Evolutionary conservation across 1,284 basidiomycete species (phyloP).

Genomic region (Veloboletus limbatus): DNA sequence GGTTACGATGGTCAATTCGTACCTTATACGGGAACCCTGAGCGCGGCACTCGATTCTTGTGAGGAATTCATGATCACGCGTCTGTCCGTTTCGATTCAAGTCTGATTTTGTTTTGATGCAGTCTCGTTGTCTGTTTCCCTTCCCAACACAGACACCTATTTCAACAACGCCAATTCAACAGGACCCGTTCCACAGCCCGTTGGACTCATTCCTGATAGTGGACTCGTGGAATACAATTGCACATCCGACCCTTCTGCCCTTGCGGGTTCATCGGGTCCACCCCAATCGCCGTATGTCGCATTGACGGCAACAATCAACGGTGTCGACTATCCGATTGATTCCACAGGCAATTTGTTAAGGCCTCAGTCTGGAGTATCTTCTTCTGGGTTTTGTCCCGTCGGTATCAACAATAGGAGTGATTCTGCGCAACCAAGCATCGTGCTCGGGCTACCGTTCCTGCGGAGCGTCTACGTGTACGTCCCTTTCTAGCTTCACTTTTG

Average conservation of each 20-base stretch:
- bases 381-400: conserved; percentile 24
- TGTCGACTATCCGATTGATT: conserved; percentile 33
- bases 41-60: conserved; percentile 26
- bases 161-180: conserved; percentile 16
- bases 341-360: conserved; percentile 21
- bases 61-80: conserved; percentile 8
- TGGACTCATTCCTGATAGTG: neutral
- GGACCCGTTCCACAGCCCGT: conserved; percentile 24
- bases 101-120: conserved; percentile 9
- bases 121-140: conserved; percentile 19
- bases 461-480: conserved; percentile 34
- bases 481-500: neutral
- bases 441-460: conserved; percentile 30
- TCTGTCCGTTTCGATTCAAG: neutral
- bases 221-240: conserved; percentile 21
- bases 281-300: conserved; percentile 24
- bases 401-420: conserved; percentile 17
- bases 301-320: conserved; percentile 31
- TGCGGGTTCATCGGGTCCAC: neutral
- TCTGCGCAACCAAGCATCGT: conserved; percentile 9
- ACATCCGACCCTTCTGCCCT: conserved; percentile 1
- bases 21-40: conserved; percentile 19
- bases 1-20: conserved; percentile 30
- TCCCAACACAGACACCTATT: conserved; percentile 21
- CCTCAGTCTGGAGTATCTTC: conserved; percentile 1